phyloP scores from a whole-genome alignment of 257 asterid genomes.

The Nicotiana attenuata region DNA sequence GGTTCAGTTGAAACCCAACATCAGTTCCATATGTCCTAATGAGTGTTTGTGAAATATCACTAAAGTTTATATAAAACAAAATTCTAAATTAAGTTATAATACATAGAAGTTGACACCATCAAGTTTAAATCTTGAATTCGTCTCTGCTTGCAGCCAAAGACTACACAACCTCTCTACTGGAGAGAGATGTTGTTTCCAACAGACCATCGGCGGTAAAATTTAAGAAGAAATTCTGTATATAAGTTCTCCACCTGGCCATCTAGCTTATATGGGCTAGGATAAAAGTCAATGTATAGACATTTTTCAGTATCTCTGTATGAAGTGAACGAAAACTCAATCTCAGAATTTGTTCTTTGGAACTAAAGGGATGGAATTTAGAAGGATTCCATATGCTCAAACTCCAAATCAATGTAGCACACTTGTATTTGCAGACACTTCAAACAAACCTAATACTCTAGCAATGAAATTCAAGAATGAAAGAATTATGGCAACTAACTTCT shows the following conservation, averaged over 20 bases:
- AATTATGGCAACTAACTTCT: constrained; percentile 30
- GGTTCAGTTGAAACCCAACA: too few relatives aligned
- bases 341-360: neutral
- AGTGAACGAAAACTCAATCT: neutral
- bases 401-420: neutral
- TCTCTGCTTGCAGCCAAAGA: too few relatives aligned
- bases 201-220: neutral
- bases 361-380: neutral
- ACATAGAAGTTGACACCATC: too few relatives aligned
- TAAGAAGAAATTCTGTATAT: neutral
- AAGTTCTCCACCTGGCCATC: neutral
- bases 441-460: neutral
- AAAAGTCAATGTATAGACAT: neutral
- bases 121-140: too few relatives aligned
- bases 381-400: neutral
- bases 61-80: too few relatives aligned
- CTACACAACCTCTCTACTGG: too few relatives aligned
- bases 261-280: neutral
- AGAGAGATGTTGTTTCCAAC: too few relatives aligned
- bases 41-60: too few relatives aligned
- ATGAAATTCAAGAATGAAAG: constrained; percentile 61
- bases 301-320: neutral
- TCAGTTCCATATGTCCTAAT: too few relatives aligned
- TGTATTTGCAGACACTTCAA: neutral
- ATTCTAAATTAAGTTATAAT: too few relatives aligned